These are phyloP conservation scores for Cercospora berteroae DNA, from an alignment of 2,329 filamentous ascomycete genomes.

Conservation along the genomic window DNA sequence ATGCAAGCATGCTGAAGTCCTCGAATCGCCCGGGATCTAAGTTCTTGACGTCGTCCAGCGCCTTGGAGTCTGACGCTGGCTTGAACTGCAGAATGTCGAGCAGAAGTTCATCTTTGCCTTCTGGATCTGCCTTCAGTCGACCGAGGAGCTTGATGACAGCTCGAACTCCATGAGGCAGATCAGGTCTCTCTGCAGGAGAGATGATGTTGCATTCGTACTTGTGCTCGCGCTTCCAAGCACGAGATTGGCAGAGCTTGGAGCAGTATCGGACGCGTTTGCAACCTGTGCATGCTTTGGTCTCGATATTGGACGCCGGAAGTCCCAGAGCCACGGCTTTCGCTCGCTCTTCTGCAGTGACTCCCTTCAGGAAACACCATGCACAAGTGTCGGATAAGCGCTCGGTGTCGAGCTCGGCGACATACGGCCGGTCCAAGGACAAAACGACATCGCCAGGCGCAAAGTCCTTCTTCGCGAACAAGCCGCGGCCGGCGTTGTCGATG, in stretches of 20 bases:
- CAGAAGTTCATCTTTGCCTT: conserved; percentile 27
- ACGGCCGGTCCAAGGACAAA: conserved; percentile 50
- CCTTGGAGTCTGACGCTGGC: conserved; percentile 37
- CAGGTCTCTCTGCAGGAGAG: conserved; percentile 39
- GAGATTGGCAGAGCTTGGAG: conserved; percentile 58
- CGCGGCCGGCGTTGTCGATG: conserved; percentile 46
- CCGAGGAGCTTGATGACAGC: conserved; percentile 55
- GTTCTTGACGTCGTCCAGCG: conserved; percentile 50
- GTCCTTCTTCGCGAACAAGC: conserved; percentile 54
- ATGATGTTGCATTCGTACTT: conserved; percentile 60
- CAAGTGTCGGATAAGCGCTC: conserved; percentile 55
- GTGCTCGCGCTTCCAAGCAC: conserved; percentile 59
- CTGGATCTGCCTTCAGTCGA: conserved; percentile 27
- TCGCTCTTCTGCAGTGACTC: conserved; percentile 21
- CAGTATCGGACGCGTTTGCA: conserved; percentile 61
- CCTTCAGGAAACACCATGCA: conserved; percentile 53
- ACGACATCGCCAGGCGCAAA: conserved; percentile 52
- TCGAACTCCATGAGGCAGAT: conserved; percentile 56
- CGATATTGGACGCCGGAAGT: conserved; percentile 25
- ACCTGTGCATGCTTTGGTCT: conserved; percentile 56
- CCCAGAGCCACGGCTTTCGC: conserved; percentile 39
- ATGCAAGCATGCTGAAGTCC: conserved; percentile 53
- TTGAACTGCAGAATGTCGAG: conserved; percentile 30
- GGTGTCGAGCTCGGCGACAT: conserved; percentile 56
- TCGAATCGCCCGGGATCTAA: conserved; percentile 45